Evolutionary conservation across 1,284 basidiomycete species (phyloP), one percentile per base, ranked within the genome.

Genomic region (Cutaneotrichosporon dermatis): DNA sequence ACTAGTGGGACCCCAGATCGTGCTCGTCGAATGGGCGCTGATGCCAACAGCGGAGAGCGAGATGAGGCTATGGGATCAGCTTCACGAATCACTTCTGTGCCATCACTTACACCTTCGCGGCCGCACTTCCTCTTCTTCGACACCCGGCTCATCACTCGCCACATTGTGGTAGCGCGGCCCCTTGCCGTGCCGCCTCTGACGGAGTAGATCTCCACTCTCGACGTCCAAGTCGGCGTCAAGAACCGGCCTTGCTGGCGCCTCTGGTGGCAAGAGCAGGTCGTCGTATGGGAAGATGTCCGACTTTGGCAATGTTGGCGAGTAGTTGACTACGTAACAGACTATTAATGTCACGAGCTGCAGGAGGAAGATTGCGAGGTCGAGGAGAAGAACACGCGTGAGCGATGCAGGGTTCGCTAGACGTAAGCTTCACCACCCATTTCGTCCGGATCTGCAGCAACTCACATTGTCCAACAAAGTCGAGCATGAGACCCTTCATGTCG

Each of bases 391-490:
- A 9, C 72, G 65, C 1, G 66, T 64, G 1, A 74, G 55, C 1
- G 69, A 69, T 6, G 75, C 66, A 1, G 69, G 64, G 39, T 69
- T 66, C 2, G 67, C 76, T 76, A 54, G 6, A 39, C 10, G 39
- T 55, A 15, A 53, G 54, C 12, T n/a, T 2, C 25, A 49, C 34
- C 4, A 35, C 13, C 36, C 16, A 5, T 15, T 39, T 13, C 39
- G 39, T 40, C 12, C 39, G 9, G 2, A 4, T 3, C 25, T 2
- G 25, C 25, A 25, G 25, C 25, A 36, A 70, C 72, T 55, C 59
- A 76, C 75, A 61, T 55, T 76, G 71, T 2, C 76, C 76, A 2
- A 76, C 69, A 54, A 77, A 77, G 54, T 77, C 76, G 37, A 77
- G 62, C 16, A 77, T 60, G 39, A 76, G 12, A 2, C 72, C 70